A percentile compares a stretch with the other conserved stretches of the same genome.
phyloP scores from a whole-genome alignment of 257 asterid genomes.

The Thymus quinquecostatus region DNA sequence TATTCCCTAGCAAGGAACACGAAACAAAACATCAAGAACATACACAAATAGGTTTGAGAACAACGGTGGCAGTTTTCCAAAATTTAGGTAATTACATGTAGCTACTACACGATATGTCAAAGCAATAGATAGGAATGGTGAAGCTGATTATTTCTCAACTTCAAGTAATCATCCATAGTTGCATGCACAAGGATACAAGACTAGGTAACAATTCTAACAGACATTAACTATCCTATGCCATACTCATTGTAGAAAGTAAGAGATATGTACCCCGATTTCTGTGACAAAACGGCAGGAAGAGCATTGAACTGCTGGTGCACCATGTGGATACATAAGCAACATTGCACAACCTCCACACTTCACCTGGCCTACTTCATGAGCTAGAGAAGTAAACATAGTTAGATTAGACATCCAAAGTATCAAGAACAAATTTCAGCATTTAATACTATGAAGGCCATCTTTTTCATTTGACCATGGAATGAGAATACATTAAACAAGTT shows the following conservation, averaged over 20 bases:
- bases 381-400: slow-evolving; percentile 43
- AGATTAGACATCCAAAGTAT: not conserved
- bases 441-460: not conserved
- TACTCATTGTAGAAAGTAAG: slow-evolving; percentile 23
- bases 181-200: not conserved
- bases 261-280: slow-evolving; percentile 67
- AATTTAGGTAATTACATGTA: not conserved
- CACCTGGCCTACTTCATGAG: slow-evolving; percentile 85
- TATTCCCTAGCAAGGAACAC: not conserved
- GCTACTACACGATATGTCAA: not conserved
- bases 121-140: no score
- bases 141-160: not conserved
- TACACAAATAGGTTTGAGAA: not conserved
- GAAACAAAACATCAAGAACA: not conserved
- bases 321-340: slow-evolving; percentile 82
- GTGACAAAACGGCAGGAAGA: slow-evolving; percentile 74
- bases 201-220: not conserved
- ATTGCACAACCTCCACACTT: slow-evolving; percentile 73
- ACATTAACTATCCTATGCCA: not conserved
- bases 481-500: slow-evolving; percentile 15
- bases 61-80: not conserved
- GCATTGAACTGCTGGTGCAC: slow-evolving; percentile 80
- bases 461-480: not conserved
- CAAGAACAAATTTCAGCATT: not conserved
- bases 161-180: not conserved